Base-by-base conservation (phyloP, 495 filamentous ascomycete genomes). In the Halenospora varia region DNA sequence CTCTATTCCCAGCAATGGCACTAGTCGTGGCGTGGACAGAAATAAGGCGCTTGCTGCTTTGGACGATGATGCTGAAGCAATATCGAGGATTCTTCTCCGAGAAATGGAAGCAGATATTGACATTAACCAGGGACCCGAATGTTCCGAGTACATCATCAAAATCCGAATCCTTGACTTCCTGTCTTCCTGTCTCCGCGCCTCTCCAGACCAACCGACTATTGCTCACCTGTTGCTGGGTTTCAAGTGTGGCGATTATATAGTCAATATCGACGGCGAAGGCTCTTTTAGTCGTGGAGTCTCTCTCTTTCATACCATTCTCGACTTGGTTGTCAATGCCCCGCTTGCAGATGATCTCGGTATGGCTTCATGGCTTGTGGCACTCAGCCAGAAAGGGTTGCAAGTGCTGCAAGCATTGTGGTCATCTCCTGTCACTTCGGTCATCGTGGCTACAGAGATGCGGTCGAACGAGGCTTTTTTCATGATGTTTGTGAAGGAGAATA, bases 221-320 rank as follows among this genome's bases (percentile, higher is more conserved):
- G 92, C 93, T 2, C 94, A 99, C 70, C 76, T 94, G 44, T 72
- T 99, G 18, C 86, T 99, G 19, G 94, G 94, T 0, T 97, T 99
- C 67, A 76, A 77, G 25, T 92, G 89, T 63, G 78, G 82, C 22
- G 77, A 84, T 19, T 80, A 80, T 49, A 73, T 75, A n/a, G 71
- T 97, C 17, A 81, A 80, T 49, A 71, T 94, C 22, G 72, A 84
- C 45, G 65, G 80, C 0, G 76, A 80, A 23, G 77, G 90, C 25
- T 67, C 84, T 4, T 92, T 96, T 62, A 78, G 82, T 29, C 68
- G 79, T 18, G 77, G 82, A 22, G 76, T 75, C 49, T 93, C 95
- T 6, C 77, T 99, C 25, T 87, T 97, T 64, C 92, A 99, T 73
- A 75, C 82, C 19, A 78, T 97, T 22, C 73, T 96, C 46, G 74